Conservation (phyloP, 495 filamentous ascomycete species). For the Letharia columbiana region DNA sequence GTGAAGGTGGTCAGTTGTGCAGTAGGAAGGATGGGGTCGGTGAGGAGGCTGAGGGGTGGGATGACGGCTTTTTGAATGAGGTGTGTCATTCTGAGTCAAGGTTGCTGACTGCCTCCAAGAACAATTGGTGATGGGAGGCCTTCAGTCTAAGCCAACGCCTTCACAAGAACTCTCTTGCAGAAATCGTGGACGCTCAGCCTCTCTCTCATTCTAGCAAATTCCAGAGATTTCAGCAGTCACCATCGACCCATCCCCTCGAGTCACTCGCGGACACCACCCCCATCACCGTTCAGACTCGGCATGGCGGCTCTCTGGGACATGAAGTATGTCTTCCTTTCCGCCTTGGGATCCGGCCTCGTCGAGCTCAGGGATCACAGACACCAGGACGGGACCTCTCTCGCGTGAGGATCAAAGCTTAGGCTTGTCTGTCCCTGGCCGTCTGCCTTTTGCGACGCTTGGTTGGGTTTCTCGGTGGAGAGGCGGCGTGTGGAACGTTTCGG, state of each 20-base stretch:
- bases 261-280: constrained; percentile 8
- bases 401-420: constrained; percentile 93
- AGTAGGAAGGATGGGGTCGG: constrained; percentile 15
- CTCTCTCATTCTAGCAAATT: constrained; percentile 16
- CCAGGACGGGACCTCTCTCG: constrained; percentile 72
- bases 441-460: constrained; percentile 21
- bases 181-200: constrained; percentile 2
- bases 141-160: constrained; percentile 7
- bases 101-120: background rate
- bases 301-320: constrained; percentile 1
- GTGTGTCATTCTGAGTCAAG: constrained; percentile 6
- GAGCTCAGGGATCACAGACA: constrained; percentile 22
- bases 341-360: constrained; percentile 5
- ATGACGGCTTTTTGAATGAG: constrained; percentile 20
- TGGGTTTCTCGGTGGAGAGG: constrained; percentile 12
- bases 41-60: constrained; percentile 16
- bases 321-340: constrained; percentile 9
- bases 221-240: constrained; percentile 19
- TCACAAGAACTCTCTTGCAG: constrained; percentile 5
- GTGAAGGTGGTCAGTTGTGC: background rate
- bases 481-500: constrained; percentile 21
- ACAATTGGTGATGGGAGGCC: constrained; percentile 1
- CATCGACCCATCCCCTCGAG: constrained; percentile 8
- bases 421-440: constrained; percentile 56
- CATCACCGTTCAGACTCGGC: constrained; percentile 17